Evolutionary conservation across 352 stramenopile genomes (phyloP).

Genomic region (Phytophthora pinifolia): DNA sequence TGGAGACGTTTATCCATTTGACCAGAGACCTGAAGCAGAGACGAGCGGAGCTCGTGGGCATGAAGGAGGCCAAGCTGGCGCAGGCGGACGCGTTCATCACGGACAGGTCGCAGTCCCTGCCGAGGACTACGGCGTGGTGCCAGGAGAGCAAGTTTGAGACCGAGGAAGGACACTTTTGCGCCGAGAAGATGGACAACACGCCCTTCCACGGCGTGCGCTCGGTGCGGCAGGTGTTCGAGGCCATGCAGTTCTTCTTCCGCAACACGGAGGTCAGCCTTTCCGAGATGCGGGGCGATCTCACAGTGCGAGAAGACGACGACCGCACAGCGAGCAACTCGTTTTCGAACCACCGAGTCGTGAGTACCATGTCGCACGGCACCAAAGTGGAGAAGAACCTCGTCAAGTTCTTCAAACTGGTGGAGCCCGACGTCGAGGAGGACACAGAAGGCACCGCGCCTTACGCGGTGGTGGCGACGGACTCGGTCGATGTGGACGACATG

Average conservation of each 20-base stretch:
- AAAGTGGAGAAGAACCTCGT: slow-evolving; percentile 54
- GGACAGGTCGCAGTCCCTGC: slow-evolving; percentile 28
- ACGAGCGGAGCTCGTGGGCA: slow-evolving; percentile 19
- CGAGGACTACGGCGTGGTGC: slow-evolving; percentile 31
- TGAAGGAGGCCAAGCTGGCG: slow-evolving; percentile 37
- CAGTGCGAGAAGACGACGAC: slow-evolving; percentile 57
- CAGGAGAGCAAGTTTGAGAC: slow-evolving; percentile 52
- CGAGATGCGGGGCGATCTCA: slow-evolving; percentile 55
- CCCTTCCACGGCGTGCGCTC: no score
- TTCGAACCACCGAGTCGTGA: slow-evolving; percentile 56
- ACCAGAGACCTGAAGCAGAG: slow-evolving; percentile 36
- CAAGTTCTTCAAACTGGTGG: no score
- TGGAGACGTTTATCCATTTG: slow-evolving; percentile 47
- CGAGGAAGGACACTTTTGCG: slow-evolving; percentile 43
- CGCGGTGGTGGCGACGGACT: no score
- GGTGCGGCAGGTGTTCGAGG: no score
- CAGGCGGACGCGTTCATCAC: slow-evolving; percentile 34
- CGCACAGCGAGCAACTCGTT: slow-evolving; percentile 42
- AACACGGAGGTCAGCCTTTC: slow-evolving; percentile 65
- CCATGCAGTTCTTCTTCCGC: slow-evolving; percentile 50
- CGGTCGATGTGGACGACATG: no score
- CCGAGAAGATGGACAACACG: no score
- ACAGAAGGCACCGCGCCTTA: no score
- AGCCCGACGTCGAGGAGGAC: no score
- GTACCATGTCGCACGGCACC: slow-evolving; percentile 37